These are phyloP conservation scores for Pyracantha coccinea DNA, from an alignment of 331 rosid genomes.

Conservation along the genomic window DNA sequence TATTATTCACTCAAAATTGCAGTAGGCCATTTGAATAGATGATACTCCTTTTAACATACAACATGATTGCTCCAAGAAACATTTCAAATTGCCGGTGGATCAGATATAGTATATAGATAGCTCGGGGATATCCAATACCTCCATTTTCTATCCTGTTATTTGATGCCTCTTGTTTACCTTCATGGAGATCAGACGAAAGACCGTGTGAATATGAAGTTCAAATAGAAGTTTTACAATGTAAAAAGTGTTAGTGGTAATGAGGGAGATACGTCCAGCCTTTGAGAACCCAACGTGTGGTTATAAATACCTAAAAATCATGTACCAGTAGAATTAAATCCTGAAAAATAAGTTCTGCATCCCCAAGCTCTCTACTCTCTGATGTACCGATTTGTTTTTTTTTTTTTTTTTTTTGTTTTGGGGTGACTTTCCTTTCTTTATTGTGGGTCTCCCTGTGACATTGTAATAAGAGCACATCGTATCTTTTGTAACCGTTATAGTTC, in stretches of 20 bases:
- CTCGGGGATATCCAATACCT: not conserved
- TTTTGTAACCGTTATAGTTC: constrained; percentile 8
- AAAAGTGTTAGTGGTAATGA: not conserved
- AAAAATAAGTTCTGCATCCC: not conserved
- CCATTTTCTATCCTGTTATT: not conserved
- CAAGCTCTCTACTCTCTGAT: not conserved
- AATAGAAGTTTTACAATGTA: not conserved
- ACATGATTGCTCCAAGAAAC: not conserved
- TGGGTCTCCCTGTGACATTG: not conserved
- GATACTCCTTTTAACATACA: not conserved
- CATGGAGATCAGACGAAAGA: not conserved
- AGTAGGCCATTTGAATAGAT: not conserved
- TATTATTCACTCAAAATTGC: not conserved
- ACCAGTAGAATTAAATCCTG: not conserved
- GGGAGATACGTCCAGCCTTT: not conserved
- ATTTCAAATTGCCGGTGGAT: not conserved
- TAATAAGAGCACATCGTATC: not conserved
- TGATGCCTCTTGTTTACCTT: not conserved
- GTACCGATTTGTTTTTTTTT: not conserved
- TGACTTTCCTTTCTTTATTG: not conserved
- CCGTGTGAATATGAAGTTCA: not conserved
- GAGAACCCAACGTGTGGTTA: not conserved
- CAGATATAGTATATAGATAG: not conserved
- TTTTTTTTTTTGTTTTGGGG: too few species aligned
- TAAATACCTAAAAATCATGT: not conserved